phyloP scores from a whole-genome alignment of 108 stramenopile species.

The Nannochloropsis gaditana region DNA sequence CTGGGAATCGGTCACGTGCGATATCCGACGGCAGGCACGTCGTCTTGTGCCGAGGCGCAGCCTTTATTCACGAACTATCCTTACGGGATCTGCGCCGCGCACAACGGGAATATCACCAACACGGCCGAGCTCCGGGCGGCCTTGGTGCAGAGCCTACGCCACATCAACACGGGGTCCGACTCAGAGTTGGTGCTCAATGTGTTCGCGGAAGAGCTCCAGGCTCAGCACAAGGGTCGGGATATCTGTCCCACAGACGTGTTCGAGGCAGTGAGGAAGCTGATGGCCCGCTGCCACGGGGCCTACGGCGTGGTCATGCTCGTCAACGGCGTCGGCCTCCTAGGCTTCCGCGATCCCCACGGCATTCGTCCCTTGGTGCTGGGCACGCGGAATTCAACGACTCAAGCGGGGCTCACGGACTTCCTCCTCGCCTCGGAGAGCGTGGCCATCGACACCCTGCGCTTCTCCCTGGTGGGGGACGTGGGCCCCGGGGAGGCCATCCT shows the following conservation, averaged over 20 bases:
- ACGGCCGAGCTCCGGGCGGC: constrained; percentile 54
- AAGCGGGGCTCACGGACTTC: constrained; percentile 60
- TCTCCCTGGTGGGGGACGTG: constrained; percentile 80
- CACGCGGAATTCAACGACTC: constrained; percentile 7
- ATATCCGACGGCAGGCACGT: constrained; percentile 89
- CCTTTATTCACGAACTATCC: constrained; percentile 98
- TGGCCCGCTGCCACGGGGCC: constrained; percentile 78
- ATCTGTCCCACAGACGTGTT: constrained; percentile 52
- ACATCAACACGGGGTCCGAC: constrained; percentile 96
- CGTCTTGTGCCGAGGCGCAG: constrained; percentile 52
- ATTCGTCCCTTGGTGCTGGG: constrained; percentile 72
- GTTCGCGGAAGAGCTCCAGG: constrained; percentile 79
- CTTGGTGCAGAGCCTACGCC: constrained; percentile 55
- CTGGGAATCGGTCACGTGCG: constrained; percentile 90
- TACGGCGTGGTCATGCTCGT: constrained; percentile 88
- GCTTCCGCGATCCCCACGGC: constrained; percentile 93
- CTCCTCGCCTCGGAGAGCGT: constrained; percentile 88
- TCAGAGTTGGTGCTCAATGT: constrained; percentile 89
- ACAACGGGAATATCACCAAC: constrained; percentile 97
- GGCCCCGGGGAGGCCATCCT: constrained; percentile 88
- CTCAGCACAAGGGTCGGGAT: constrained; percentile 36
- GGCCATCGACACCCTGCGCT: constrained; percentile 93
- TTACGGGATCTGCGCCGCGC: constrained; percentile 90
- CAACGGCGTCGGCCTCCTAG: constrained; percentile 88
- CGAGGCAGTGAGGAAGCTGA: constrained; percentile 59